phyloP scores from a whole-genome alignment of 2,329 filamentous ascomycete genomes.

The Drechslerella dactyloides region DNA sequence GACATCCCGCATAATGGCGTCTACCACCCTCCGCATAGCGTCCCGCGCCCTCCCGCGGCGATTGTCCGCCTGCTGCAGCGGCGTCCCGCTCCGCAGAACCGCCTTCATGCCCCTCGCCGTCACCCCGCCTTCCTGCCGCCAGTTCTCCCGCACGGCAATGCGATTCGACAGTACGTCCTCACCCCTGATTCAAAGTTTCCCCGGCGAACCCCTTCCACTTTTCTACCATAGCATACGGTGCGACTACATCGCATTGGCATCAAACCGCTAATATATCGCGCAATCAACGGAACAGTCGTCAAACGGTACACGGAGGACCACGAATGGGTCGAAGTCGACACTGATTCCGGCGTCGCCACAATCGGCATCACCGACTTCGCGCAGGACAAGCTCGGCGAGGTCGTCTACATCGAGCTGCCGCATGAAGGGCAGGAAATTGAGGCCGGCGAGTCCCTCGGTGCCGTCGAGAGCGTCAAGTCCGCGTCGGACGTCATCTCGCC shows the following conservation, averaged over 20 bases:
- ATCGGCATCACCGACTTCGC: slow-evolving; percentile 91
- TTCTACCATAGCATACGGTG: too few relatives aligned
- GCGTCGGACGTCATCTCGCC: slow-evolving; percentile 97
- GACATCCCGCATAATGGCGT: slow-evolving; percentile 28
- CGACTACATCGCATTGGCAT: too few relatives aligned
- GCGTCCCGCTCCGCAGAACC: slow-evolving; percentile 14
- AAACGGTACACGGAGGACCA: slow-evolving; percentile 97
- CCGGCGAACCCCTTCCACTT: background rate
- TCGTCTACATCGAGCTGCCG: slow-evolving; percentile 96
- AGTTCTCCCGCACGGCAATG: slow-evolving; percentile 30
- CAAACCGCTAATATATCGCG: background rate
- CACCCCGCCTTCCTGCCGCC: slow-evolving; percentile 19
- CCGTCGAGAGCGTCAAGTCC: slow-evolving; percentile 97
- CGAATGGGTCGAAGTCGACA: slow-evolving; percentile 93
- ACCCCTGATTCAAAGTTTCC: background rate
- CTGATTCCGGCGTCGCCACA: slow-evolving; percentile 80
- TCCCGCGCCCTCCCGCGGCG: slow-evolving; percentile 38
- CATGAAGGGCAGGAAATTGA: slow-evolving; percentile 70
- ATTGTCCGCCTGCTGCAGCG: slow-evolving; percentile 10
- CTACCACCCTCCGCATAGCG: slow-evolving; percentile 30
- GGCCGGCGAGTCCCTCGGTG: slow-evolving; percentile 84
- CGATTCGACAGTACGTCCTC: slow-evolving; percentile 20
- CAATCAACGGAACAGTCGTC: slow-evolving; percentile 36
- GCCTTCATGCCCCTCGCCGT: slow-evolving; percentile 12
- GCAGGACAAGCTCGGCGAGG: slow-evolving; percentile 88